These are phyloP conservation scores for Populus tomentosa DNA, from an alignment of 441 rosid species.

Conservation along the genomic window DNA sequence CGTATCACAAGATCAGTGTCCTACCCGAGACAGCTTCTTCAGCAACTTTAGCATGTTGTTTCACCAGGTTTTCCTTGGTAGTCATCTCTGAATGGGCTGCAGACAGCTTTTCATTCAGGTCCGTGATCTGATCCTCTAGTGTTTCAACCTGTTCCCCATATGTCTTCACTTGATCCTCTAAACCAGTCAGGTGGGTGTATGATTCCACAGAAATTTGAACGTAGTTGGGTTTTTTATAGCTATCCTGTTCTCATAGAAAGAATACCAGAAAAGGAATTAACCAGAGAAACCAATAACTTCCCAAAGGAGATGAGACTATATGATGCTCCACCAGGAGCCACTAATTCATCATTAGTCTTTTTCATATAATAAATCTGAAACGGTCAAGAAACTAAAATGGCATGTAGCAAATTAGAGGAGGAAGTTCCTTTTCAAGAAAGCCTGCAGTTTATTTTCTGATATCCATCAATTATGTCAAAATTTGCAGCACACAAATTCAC, in stretches of 20 bases:
- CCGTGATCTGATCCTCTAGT: slow-evolving; percentile 63
- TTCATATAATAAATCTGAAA: not conserved
- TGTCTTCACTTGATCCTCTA: slow-evolving; percentile 60
- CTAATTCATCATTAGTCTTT: not conserved
- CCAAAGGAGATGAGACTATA: not conserved
- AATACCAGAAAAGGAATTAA: slow-evolving; percentile 8
- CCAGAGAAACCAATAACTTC: not conserved
- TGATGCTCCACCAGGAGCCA: no score
- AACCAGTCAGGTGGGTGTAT: slow-evolving; percentile 60
- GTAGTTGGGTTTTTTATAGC: slow-evolving; percentile 62
- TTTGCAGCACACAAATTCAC: not conserved
- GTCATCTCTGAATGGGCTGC: slow-evolving; percentile 63
- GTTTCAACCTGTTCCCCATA: slow-evolving; percentile 50
- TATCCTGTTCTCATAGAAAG: slow-evolving; percentile 42
- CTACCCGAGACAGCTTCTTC: slow-evolving; percentile 96
- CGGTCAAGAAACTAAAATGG: not conserved
- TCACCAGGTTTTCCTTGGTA: slow-evolving; percentile 72
- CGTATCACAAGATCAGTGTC: not conserved
- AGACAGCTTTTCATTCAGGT: slow-evolving; percentile 60
- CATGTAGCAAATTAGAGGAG: not conserved
- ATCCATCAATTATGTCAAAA: not conserved
- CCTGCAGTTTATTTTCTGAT: not conserved
- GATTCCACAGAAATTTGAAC: slow-evolving; percentile 89
- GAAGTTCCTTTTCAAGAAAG: not conserved
- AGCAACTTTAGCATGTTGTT: slow-evolving; percentile 95